These are phyloP conservation scores for Fusarium verrucosum DNA, from an alignment of 2,329 filamentous ascomycete species.

Conservation along the genomic window DNA sequence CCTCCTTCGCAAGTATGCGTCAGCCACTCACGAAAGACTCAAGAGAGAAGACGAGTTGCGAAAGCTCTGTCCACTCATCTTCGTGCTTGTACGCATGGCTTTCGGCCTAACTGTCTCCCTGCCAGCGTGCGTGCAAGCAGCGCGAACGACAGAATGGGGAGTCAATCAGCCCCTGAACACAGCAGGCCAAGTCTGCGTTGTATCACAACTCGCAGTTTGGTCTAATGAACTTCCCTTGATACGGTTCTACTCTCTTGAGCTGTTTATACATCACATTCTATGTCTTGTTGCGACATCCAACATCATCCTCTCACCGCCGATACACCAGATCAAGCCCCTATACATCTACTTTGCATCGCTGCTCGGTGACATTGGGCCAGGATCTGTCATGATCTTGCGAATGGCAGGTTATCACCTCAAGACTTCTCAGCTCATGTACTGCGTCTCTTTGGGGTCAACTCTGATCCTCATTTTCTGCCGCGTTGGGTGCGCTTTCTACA, in stretches of 20 bases:
- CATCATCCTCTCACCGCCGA: conserved; percentile 30
- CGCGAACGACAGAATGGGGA: conserved; percentile 35
- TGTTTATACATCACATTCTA: conserved; percentile 42
- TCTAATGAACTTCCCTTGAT: conserved; percentile 31
- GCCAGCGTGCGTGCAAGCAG: conserved; percentile 34
- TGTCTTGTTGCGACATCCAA: conserved; percentile 39
- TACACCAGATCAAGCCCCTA: conserved; percentile 42
- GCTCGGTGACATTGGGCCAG: conserved; percentile 38
- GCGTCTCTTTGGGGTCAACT: conserved; percentile 23
- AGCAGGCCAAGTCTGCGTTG: conserved; percentile 38
- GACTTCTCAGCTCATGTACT: conserved; percentile 30
- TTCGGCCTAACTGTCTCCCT: conserved; percentile 43
- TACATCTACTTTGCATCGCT: conserved; percentile 43
- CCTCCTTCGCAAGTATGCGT: conserved; percentile 17
- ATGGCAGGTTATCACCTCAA: conserved; percentile 20
- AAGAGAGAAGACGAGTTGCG: conserved; percentile 14
- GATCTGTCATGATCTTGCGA: conserved; percentile 33
- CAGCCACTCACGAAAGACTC: conserved; percentile 24
- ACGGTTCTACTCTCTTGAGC: conserved; percentile 27
- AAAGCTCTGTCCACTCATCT: conserved; percentile 29
- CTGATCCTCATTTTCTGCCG: conserved; percentile 25
- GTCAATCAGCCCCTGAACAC: conserved; percentile 29
- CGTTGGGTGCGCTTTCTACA: conserved; percentile 27
- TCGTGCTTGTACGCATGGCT: conserved; percentile 35
- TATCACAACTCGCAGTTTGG: conserved; percentile 41